Evolutionary conservation across 129 eudicot species (phyloP), one percentile per base, ranked within the genome.

Genomic region (Solidago caesia): DNA sequence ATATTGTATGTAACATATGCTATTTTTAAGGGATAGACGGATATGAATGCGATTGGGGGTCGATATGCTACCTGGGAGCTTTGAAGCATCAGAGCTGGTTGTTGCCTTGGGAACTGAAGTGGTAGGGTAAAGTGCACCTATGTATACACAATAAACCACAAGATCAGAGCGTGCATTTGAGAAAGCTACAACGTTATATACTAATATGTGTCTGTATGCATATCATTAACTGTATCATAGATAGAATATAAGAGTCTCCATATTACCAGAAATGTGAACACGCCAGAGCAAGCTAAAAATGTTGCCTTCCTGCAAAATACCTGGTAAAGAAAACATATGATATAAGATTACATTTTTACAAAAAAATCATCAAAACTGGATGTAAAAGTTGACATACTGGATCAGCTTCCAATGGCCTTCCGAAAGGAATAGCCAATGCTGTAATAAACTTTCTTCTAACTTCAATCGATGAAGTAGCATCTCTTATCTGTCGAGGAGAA

Each of bases 331-430:
- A 74, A 79, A 53, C 39, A 73, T 39, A 77, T 65, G 68, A 46
- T 11, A 58, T n/a, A 41, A 63, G 5, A 80, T 71, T 44, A 59
- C 14, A 26, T 81, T 43, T 61, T 59, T 62, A 47, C 11, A 57
- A 11, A 21, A 21, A 44, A 46, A 46, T 12, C 13, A 39, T 25
- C 44, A 57, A 5, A 73, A 53, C 44, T 43, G 26, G 25, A 66
- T 62, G 65, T 65, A 51, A 52, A 80, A 68, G 43, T 71, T 57
- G 41, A 45, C 91, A 73, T 69, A 94, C 98, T 16, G 98, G 91
- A 81, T 94, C 98, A 75, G 97, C 96, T 88, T 94, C 98, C 73
- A 94, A 26, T 67, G 98, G 97, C 69, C 97, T 85, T 82, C 98
- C 98, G 76, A 94, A 87, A 52, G 79, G 81, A 79, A 88, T 76